Conservation (phyloP, 495 filamentous ascomycete genomes). For the Aspergillus homomorphus region DNA sequence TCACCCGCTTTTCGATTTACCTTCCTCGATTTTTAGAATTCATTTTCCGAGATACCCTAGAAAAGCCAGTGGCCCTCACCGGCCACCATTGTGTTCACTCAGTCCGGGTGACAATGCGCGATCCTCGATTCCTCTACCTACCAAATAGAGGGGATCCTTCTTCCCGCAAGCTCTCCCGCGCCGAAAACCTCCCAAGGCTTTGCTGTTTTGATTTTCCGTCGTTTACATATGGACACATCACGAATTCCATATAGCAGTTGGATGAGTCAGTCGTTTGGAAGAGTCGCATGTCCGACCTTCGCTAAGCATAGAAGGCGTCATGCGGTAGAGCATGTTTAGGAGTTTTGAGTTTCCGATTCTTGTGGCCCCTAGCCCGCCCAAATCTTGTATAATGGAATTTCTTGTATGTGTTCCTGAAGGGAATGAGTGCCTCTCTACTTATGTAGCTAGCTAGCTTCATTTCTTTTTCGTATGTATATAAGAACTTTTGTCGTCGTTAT, state of each 20-base stretch:
- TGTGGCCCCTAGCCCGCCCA: neutral
- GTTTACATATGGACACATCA: neutral
- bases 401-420: neutral
- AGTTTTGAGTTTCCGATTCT: constrained; percentile 14
- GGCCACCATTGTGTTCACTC: constrained; percentile 2
- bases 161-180: neutral
- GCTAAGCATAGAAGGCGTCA: constrained; percentile 41
- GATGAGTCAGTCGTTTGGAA: constrained; percentile 2
- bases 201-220: neutral
- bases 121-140: neutral
- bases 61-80: constrained; percentile 12
- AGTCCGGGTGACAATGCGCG: constrained; percentile 11
- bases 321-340: constrained; percentile 25
- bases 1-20: constrained; percentile 9
- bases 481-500: too few species aligned
- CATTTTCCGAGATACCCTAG: constrained; percentile 32
- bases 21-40: constrained; percentile 18
- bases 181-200: constrained; percentile 2
- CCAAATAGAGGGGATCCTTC: neutral
- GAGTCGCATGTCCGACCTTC: constrained; percentile 11
- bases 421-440: neutral
- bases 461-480: too few species aligned
- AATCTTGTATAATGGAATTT: constrained; percentile 17
- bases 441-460: too few species aligned
- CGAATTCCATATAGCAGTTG: neutral